phyloP scores from a whole-genome alignment of 768 basidiomycete genomes.

The Zangia roseola region DNA sequence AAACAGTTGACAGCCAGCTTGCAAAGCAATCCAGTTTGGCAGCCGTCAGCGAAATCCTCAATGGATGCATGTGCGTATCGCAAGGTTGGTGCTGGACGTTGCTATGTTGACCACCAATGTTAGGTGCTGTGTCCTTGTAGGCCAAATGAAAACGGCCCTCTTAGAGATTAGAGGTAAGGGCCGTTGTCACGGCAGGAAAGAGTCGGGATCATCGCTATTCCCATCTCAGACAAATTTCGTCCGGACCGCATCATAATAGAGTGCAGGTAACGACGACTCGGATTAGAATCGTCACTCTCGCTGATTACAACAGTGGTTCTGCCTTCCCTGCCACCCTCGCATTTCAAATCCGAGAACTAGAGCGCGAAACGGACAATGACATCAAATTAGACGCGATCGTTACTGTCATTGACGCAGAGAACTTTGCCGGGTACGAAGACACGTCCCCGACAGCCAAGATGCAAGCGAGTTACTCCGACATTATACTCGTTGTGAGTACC shows the following conservation, averaged over 20 bases:
- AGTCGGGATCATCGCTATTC: neutral
- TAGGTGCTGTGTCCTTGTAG: constrained; percentile 93
- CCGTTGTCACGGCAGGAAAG: neutral
- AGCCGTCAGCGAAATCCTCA: constrained; percentile 90
- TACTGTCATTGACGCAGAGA: constrained; percentile 89
- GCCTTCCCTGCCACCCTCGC: constrained; percentile 96
- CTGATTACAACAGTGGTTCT: constrained; percentile 60
- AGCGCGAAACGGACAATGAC: constrained; percentile 69
- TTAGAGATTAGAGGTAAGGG: constrained; percentile 79
- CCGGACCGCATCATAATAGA: constrained; percentile 95
- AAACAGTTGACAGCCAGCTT: constrained; percentile 85
- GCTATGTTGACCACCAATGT: neutral
- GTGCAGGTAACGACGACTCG: constrained; percentile 64
- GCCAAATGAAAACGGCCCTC: constrained; percentile 90
- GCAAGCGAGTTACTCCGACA: constrained; percentile 94
- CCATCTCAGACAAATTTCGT: constrained; percentile 62
- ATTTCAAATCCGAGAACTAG: constrained; percentile 90
- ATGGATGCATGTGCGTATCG: constrained; percentile 82
- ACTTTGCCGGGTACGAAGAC: constrained; percentile 92
- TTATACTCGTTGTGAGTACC: constrained; percentile 73
- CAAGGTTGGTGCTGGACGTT: neutral
- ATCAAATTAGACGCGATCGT: constrained; percentile 87
- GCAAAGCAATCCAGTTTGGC: constrained; percentile 80
- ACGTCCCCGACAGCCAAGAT: constrained; percentile 88
- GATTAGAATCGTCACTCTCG: neutral